These are phyloP conservation scores for Furcasterigmium furcatum DNA, from an alignment of 2,329 filamentous ascomycete species.

Conservation along the genomic window DNA sequence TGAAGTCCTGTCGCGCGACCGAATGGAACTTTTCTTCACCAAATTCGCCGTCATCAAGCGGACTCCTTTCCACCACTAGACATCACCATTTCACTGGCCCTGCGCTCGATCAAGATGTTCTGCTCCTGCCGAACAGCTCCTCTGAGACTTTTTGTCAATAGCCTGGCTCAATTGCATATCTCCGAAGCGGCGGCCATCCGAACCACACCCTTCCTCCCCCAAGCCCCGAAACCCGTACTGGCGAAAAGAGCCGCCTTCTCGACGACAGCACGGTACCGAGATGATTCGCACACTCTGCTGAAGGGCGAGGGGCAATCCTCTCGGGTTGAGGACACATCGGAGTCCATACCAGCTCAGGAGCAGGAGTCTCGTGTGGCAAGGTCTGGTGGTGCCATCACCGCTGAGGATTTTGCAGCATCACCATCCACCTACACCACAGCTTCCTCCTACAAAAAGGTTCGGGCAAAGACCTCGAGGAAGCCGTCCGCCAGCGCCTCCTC, in stretches of 20 bases:
- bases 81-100: not conserved
- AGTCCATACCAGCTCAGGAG: too few relatives aligned
- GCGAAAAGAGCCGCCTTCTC: slow-evolving; percentile 1
- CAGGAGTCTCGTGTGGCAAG: too few relatives aligned
- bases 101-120: slow-evolving; percentile 30
- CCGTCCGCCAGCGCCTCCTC: not conserved
- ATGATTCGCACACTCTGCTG: too few relatives aligned
- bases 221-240: not conserved
- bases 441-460: not conserved
- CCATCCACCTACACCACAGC: slow-evolving; percentile 38
- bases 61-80: not conserved
- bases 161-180: slow-evolving; percentile 36
- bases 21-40: slow-evolving; percentile 4
- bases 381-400: too few relatives aligned
- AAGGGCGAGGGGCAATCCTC: too few relatives aligned
- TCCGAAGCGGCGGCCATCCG: slow-evolving; percentile 9
- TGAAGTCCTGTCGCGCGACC: not conserved
- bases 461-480: slow-evolving; percentile 1
- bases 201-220: not conserved
- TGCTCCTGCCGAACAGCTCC: slow-evolving; percentile 44
- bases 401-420: too few relatives aligned
- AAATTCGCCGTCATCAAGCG: not conserved
- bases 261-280: not conserved
- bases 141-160: slow-evolving; percentile 44
- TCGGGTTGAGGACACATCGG: too few relatives aligned